A percentile compares a stretch with the other conserved stretches of the same genome.
phyloP scores from a whole-genome alignment of 441 rosid genomes.

The Omphalea diandra region DNA sequence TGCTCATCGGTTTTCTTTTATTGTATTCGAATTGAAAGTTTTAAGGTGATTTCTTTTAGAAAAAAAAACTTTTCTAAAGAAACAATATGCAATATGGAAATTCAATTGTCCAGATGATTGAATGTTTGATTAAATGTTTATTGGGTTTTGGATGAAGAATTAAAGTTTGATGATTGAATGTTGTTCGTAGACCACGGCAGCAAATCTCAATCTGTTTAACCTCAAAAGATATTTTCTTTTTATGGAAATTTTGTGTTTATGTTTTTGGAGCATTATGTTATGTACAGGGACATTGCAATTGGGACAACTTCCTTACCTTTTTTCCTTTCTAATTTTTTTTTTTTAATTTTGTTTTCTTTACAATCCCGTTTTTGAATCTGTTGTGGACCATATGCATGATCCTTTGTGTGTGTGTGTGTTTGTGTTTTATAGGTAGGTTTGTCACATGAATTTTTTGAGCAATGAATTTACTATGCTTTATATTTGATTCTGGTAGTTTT shows the following conservation, averaged over 20 bases:
- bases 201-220: not conserved
- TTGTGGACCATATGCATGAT: not conserved
- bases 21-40: not conserved
- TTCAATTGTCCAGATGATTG: too few relatives aligned
- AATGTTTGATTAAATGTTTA: too few relatives aligned
- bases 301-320: too few relatives aligned
- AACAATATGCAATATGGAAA: too few relatives aligned
- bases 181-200: not conserved
- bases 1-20: not conserved
- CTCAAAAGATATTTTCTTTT: not conserved
- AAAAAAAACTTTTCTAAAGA: too few relatives aligned
- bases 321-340: too few relatives aligned
- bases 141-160: not conserved
- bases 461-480: not conserved
- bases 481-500: conserved; percentile 16
- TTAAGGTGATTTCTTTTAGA: too few relatives aligned
- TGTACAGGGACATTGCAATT: not conserved
- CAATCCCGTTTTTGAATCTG: not conserved
- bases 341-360: not conserved
- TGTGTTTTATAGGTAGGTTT: not conserved
- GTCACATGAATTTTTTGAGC: not conserved
- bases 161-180: not conserved
- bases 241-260: too few relatives aligned
- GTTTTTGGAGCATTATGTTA: not conserved
- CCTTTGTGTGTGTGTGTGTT: not conserved